phyloP scores from a whole-genome alignment of 2,329 filamentous ascomycete genomes.

The Chalaropsis ovoidea region DNA sequence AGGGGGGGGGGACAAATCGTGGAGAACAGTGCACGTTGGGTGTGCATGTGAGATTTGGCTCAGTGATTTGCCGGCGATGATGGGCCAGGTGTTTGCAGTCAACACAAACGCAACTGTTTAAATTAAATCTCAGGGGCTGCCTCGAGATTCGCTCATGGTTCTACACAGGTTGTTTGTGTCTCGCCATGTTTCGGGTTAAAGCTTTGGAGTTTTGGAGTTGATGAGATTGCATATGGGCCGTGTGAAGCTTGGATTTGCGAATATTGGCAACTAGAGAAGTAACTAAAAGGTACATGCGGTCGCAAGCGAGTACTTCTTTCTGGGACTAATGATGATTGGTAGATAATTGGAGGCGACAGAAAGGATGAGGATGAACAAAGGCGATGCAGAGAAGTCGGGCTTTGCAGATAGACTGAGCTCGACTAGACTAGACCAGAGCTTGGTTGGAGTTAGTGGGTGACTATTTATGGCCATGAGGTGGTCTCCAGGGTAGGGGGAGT shows the following conservation, averaged over 20 bases:
- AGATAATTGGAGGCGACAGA: not conserved
- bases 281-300: not conserved
- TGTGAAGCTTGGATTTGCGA: not conserved
- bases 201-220: not conserved
- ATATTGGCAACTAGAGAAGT: not conserved
- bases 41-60: too few relatives aligned
- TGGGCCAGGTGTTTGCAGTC: too few relatives aligned
- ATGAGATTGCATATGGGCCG: not conserved
- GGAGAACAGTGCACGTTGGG: too few relatives aligned
- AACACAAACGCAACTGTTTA: too few relatives aligned
- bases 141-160: not conserved
- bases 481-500: not conserved
- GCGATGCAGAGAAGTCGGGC: too few relatives aligned
- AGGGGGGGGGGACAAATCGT: too few relatives aligned
- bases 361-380: not conserved
- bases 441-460: not conserved
- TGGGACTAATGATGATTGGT: not conserved
- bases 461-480: not conserved
- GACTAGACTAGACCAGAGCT: too few relatives aligned
- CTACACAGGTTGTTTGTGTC: not conserved
- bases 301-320: not conserved
- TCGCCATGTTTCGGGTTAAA: not conserved
- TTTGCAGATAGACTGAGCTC: too few relatives aligned
- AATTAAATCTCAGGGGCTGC: not conserved
- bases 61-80: too few relatives aligned